Base-by-base conservation (phyloP, 352 stramenopile species). In the Phytophthora aleatoria region DNA sequence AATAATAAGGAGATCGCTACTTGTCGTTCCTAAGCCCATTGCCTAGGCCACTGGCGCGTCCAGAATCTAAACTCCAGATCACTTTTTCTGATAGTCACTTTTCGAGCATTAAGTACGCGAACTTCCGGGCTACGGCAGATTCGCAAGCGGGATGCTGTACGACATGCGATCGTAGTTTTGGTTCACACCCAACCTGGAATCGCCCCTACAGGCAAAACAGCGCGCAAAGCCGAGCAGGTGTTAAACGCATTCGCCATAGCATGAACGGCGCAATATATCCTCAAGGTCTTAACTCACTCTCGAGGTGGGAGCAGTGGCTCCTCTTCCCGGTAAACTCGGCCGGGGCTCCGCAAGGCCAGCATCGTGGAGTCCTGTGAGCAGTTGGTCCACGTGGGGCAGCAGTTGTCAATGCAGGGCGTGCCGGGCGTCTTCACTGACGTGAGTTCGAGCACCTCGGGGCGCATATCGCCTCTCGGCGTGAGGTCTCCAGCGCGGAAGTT, bases 121-220 rank as follows among this genome's bases (percentile, higher is more conserved):
- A 20, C 31, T 36, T 36, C 12, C 47, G 13, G 26, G 42, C 43
- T 70, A 88, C 13, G 81, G 81, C 3, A 90, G 42, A 56, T 91
- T 88, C n/a, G 51, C 55, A 0, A 92, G 63, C 36, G 81, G 84
- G 48, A 92, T 84, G 60, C 73, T 90, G 74, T 90, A 92, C 9
- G 84, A 81, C 79, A 90, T 92, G 36, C 79, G 76, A 50, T 91
- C 80, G 64, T 92, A 91, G 52, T 79, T 67, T 59, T 92, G 84
- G 62, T 91, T 91, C 10, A 90, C 84, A 15, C 84, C 83, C 41
- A 92, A 60, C 3, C 83, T 81, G 7, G 78, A 79, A 50, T 92
- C 83, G 13, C 83, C 81, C 45, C 79, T 92, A 57, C 10, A 67
- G 15, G 31, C 24, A 60, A 69, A 57, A 15, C 20, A 44, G 13